These are phyloP conservation scores for Tetracentron sinense DNA, from an alignment of 164 flowering plant genomes.

Conservation along the genomic window DNA sequence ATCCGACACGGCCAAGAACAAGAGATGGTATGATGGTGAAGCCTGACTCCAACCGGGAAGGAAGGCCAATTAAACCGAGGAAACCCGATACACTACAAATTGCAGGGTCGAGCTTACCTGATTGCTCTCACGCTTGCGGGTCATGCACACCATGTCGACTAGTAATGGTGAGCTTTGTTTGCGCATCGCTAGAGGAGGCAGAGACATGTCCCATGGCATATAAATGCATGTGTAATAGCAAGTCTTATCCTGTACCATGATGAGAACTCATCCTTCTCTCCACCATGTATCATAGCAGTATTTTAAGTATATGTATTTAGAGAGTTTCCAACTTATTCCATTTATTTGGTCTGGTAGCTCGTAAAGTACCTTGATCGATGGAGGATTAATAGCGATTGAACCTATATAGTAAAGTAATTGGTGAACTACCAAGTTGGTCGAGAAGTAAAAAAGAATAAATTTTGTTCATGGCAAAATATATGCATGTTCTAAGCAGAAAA, in stretches of 20 bases:
- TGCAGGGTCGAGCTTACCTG: conserved; percentile 84
- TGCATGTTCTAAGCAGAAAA: no score
- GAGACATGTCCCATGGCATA: conserved; percentile 90
- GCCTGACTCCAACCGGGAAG: conserved; percentile 17
- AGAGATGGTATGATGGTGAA: conserved; percentile 8
- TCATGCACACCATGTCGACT: conserved; percentile 79
- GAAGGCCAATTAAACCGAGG: conserved; percentile 12
- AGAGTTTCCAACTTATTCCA: no score
- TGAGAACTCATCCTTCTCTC: neutral
- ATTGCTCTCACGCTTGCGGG: conserved; percentile 87
- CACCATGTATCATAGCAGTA: conserved; percentile 7
- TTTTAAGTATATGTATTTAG: no score
- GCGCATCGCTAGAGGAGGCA: conserved; percentile 64
- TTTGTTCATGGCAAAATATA: no score
- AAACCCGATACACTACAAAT: conserved; percentile 43
- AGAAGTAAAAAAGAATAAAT: no score
- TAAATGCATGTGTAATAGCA: conserved; percentile 76
- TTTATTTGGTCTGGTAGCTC: no score
- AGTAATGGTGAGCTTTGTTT: conserved; percentile 80
- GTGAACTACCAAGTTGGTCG: no score
- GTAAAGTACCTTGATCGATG: no score
- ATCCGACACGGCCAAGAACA: conserved; percentile 1
- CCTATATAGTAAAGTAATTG: no score
- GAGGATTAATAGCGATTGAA: no score
- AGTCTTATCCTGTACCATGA: conserved; percentile 79